Conservation (phyloP, 2,329 filamentous ascomycete species). For the Fusarium begoniae region DNA sequence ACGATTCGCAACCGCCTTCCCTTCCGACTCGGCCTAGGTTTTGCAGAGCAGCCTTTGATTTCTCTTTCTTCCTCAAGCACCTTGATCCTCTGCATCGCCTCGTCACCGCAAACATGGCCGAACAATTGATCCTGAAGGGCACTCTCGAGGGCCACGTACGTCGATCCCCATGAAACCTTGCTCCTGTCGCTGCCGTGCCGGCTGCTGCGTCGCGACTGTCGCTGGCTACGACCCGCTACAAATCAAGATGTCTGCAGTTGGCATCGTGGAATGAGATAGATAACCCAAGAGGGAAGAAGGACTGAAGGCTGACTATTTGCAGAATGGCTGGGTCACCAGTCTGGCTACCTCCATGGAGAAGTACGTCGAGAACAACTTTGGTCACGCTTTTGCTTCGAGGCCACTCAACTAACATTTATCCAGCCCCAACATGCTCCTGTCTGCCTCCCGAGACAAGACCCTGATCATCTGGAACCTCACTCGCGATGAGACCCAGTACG, state of each 20-base stretch:
- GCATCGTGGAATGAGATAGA: conserved; percentile 16
- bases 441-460: conserved; percentile 96
- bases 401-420: conserved; percentile 21
- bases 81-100: conserved; percentile 51
- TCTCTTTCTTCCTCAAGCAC: conserved; percentile 50
- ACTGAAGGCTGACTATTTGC: conserved; percentile 43
- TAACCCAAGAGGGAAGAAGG: conserved; percentile 3
- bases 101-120: conserved; percentile 74
- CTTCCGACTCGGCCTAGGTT: conserved; percentile 44
- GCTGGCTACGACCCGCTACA: conserved; percentile 23
- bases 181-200: conserved; percentile 26
- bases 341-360: conserved; percentile 99
- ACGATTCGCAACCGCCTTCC: conserved; percentile 48
- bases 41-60: conserved; percentile 45
- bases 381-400: conserved; percentile 3
- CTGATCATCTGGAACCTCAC: conserved; percentile 99
- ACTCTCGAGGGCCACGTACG: conserved; percentile 95
- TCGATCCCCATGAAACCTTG: conserved; percentile 45
- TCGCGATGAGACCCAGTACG: conserved; percentile 97
- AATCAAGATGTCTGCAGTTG: conserved; percentile 18
- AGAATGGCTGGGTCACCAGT: conserved; percentile 98
- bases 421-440: conserved; percentile 99
- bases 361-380: conserved; percentile 61
- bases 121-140: conserved; percentile 95
- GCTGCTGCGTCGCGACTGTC: conserved; percentile 30